Evolutionary conservation across 352 stramenopile genomes (phyloP), one percentile per base, ranked within the genome.

Genomic region (Pythium brachiatum): DNA sequence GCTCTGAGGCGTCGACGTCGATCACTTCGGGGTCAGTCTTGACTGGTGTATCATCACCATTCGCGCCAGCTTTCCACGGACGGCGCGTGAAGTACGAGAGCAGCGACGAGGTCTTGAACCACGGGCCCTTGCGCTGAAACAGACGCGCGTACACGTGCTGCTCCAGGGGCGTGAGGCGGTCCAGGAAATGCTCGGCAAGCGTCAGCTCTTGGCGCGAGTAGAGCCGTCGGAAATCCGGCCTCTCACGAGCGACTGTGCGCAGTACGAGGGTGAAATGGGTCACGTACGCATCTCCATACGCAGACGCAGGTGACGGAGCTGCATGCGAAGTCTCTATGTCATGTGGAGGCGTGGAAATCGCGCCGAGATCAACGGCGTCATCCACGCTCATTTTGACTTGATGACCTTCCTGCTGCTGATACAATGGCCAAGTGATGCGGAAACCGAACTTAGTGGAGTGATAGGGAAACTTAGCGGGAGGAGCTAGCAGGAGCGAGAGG

Each of bases 81-180:
- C 12, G 20, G 7, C 46, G 32, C 7, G 57, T 60, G 54, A 91
- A 88, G 53, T 93, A 92, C 20, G 67, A 73, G 18, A 86, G 68
- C 23, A 94, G 66, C 25, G 81, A 86, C 20, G 71, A 70, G 1
- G 73, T 81, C 61, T 83, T 86, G 61, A 89, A 89, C 86, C 86
- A 95, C 47, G 75, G 70, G 0, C 83, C 86, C 57, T 86, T 88
- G 31, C 86, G 86, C 57, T 93, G 83, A 25, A 95, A 80, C 23
- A 93, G 60, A 11, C 82, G 86, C 39, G 84, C 81, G 52, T 92
- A 93, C 25, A 95, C 54, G n/a, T 82, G 71, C 64, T 90, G 81
- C 41, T 80, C 77, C 16, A 79, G 57, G 5, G 75, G 66, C 31
- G 79, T 53, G 3, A 94, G 53, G 5, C 69, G 69, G 0, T 73